Conservation (phyloP, 2,329 filamentous ascomycete genomes). For the Xylariaceae sp. region DNA sequence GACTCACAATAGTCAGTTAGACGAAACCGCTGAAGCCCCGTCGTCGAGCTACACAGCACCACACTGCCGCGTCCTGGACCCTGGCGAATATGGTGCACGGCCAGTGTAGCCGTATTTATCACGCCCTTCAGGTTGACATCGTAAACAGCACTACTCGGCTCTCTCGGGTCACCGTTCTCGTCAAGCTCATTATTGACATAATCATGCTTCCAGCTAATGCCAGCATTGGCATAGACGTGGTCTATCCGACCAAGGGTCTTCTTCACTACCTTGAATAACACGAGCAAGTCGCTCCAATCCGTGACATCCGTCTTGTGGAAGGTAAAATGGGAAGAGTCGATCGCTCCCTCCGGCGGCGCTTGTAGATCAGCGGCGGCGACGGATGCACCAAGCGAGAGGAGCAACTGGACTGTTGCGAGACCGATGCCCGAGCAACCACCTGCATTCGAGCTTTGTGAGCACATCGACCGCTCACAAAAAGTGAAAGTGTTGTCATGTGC, state of each 20-base stretch:
- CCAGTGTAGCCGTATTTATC: constrained; percentile 46
- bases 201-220: constrained; percentile 40
- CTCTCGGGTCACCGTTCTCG: constrained; percentile 42
- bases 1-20: constrained; percentile 45
- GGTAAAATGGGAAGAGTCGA: constrained; percentile 22
- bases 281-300: constrained; percentile 44
- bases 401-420: constrained; percentile 47
- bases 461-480: background rate
- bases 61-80: constrained; percentile 39
- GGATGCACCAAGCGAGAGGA: constrained; percentile 48
- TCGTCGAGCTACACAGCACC: constrained; percentile 48
- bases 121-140: constrained; percentile 47
- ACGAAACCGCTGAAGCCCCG: constrained; percentile 45
- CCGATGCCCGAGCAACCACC: constrained; percentile 59
- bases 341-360: constrained; percentile 26
- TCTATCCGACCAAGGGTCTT: constrained; percentile 70
- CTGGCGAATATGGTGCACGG: constrained; percentile 45
- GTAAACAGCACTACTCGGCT: constrained; percentile 38
- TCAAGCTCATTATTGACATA: constrained; percentile 45
- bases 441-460: constrained; percentile 12
- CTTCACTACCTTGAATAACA: constrained; percentile 47
- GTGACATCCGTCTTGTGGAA: constrained; percentile 45
- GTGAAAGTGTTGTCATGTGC: no score
- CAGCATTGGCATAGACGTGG: constrained; percentile 68
- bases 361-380: constrained; percentile 53